A percentile compares a stretch with the other conserved stretches of the same genome.
Conservation (phyloP, 1,284 basidiomycete genomes). For the Afroboletus lepidellus region DNA sequence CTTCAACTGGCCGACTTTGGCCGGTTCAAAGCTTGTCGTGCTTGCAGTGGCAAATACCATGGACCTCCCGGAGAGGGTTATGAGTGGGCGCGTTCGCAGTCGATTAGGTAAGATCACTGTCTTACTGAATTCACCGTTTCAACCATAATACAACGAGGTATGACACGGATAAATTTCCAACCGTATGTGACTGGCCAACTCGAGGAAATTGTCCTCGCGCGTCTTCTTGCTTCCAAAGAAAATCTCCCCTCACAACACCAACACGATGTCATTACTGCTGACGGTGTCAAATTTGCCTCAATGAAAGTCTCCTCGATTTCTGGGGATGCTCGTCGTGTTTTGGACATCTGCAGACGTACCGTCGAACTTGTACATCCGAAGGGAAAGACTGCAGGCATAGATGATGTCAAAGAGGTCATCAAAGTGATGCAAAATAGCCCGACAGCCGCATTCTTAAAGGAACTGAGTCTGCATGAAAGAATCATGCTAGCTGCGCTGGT, state of each 20-base stretch:
- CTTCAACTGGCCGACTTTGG: conserved; percentile 97
- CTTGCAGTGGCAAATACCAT: conserved; percentile 98
- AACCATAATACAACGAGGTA: conserved; percentile 51
- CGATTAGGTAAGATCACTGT: conserved; percentile 68
- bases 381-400: conserved; percentile 59
- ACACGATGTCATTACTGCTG: conserved; percentile 62
- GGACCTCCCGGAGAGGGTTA: conserved; percentile 93
- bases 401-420: conserved; percentile 81
- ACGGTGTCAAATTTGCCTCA: conserved; percentile 87
- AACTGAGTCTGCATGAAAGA: conserved; percentile 84
- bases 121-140: conserved; percentile 3
- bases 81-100: conserved; percentile 90
- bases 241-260: conserved; percentile 37
- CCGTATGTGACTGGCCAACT: conserved; percentile 86
- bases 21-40: conserved; percentile 86
- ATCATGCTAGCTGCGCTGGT: conserved; percentile 88
- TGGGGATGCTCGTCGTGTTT: conserved; percentile 90
- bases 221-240: conserved; percentile 62
- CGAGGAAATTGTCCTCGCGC: conserved; percentile 82
- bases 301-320: conserved; percentile 92
- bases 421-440: conserved; percentile 91
- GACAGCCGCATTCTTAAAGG: conserved; percentile 76
- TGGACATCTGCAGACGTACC: conserved; percentile 91
- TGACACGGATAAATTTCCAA: conserved; percentile 93
- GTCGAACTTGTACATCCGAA: conserved; percentile 73